A percentile compares a stretch with the other conserved stretches of the same genome.
These are phyloP conservation scores for Daedaleopsis nitida DNA, from an alignment of 768 basidiomycete genomes.

Conservation along the genomic window DNA sequence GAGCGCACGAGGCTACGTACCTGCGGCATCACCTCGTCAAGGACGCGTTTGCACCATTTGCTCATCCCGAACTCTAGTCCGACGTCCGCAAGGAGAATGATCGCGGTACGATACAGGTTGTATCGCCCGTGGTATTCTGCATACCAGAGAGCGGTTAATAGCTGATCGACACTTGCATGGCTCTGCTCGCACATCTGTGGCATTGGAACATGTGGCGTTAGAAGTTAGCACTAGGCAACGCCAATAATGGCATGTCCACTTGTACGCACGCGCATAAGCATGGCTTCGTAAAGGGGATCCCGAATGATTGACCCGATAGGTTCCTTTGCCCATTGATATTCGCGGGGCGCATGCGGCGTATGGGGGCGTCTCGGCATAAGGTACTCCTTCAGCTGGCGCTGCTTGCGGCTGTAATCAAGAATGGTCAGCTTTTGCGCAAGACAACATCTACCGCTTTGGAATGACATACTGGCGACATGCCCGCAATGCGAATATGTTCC, in stretches of 20 bases:
- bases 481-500: constrained; percentile 73
- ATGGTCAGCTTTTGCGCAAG: background rate
- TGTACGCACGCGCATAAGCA: constrained; percentile 41
- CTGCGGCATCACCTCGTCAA: constrained; percentile 85
- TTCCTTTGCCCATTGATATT: constrained; percentile 53
- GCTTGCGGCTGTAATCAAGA: constrained; percentile 53
- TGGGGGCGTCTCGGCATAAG: constrained; percentile 62
- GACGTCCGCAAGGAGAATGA: constrained; percentile 76
- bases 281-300: constrained; percentile 45
- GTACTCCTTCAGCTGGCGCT: constrained; percentile 64
- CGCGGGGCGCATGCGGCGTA: constrained; percentile 53
- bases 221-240: background rate
- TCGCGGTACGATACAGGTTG: constrained; percentile 64
- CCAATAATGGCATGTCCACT: background rate
- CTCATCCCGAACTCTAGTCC: constrained; percentile 79
- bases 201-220: background rate
- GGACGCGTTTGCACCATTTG: constrained; percentile 57
- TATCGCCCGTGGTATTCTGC: constrained; percentile 77
- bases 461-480: constrained; percentile 63
- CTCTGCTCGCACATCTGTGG: constrained; percentile 65
- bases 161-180: constrained; percentile 59
- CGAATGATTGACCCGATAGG: constrained; percentile 39
- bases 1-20: constrained; percentile 37
- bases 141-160: constrained; percentile 76
- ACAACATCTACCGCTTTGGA: background rate